A percentile compares a stretch with the other conserved stretches of the same genome.
Evolutionary conservation across 345 rosid genomes (phyloP).

Genomic region (Luvunga scandens): DNA sequence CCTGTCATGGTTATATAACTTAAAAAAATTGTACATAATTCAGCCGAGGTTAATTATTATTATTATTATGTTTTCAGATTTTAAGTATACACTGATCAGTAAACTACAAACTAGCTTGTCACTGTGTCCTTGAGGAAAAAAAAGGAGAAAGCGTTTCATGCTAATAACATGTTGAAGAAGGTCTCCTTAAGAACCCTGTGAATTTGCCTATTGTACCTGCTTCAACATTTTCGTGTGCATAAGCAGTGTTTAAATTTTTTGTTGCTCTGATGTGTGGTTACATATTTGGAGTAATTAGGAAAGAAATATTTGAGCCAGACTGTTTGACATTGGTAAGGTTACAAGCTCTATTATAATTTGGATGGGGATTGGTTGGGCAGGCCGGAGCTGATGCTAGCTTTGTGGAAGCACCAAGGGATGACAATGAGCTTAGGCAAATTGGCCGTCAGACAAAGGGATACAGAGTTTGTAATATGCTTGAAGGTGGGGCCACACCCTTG

Average conservation of each 20-base stretch:
- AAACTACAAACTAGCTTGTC: background rate
- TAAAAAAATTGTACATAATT: background rate
- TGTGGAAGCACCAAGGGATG: slow-evolving; percentile 52
- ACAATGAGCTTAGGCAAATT: slow-evolving; percentile 43
- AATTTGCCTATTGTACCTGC: background rate
- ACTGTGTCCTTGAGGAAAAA: background rate
- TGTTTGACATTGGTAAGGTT: background rate
- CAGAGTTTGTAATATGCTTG: slow-evolving; percentile 49
- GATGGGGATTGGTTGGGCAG: slow-evolving; percentile 12
- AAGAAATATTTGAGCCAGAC: no score
- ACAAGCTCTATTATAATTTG: background rate
- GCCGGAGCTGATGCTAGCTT: slow-evolving; percentile 56
- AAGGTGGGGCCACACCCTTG: slow-evolving; percentile 55
- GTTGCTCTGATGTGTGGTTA: background rate
- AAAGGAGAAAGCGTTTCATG: background rate
- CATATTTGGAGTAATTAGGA: background rate
- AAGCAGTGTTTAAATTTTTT: background rate
- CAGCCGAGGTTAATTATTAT: background rate
- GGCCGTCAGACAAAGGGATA: slow-evolving; percentile 38
- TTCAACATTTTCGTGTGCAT: background rate
- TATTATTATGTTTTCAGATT: background rate
- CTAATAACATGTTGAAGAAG: background rate
- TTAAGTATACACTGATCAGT: no score
- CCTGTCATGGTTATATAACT: background rate
- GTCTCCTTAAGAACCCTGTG: background rate